phyloP scores from a whole-genome alignment of 352 stramenopile genomes.

The Phytophthora chlamydospora region DNA sequence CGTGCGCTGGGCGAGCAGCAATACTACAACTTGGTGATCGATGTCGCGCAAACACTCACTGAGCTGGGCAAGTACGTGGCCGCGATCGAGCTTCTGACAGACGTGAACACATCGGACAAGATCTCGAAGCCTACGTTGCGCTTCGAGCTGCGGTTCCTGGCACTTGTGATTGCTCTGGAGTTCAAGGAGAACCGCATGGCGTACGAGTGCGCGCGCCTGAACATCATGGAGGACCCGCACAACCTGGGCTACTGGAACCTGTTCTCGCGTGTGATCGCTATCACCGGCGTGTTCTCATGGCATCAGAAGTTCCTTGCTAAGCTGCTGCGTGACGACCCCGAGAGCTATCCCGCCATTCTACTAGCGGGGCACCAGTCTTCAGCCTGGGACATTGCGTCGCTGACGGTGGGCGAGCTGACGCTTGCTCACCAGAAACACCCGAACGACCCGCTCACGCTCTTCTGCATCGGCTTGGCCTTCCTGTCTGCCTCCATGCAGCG shows the following conservation, averaged over 20 bases:
- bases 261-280: constrained; percentile 83
- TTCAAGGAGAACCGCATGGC: constrained; percentile 90
- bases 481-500: constrained; percentile 86
- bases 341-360: constrained; percentile 82
- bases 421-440: constrained; percentile 82
- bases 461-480: constrained; percentile 87
- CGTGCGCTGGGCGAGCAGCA: constrained; percentile 70
- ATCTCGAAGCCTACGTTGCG: constrained; percentile 70
- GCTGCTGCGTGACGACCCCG: constrained; percentile 72
- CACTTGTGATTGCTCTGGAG: constrained; percentile 82
- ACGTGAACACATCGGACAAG: constrained; percentile 89
- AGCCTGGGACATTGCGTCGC: constrained; percentile 83
- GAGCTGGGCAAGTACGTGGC: constrained; percentile 84
- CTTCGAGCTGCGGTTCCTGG: constrained; percentile 84
- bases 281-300: constrained; percentile 87
- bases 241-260: constrained; percentile 89
- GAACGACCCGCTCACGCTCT: constrained; percentile 75
- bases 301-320: constrained; percentile 90
- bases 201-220: constrained; percentile 86
- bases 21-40: constrained; percentile 83
- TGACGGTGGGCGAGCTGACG: constrained; percentile 86
- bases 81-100: constrained; percentile 84
- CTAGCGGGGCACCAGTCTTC: constrained; percentile 85
- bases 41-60: constrained; percentile 79
- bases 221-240: constrained; percentile 85